Evolutionary conservation across 139 green algal genomes (phyloP), one percentile per base, ranked within the genome.

Genomic region (Asterochloris erici): DNA sequence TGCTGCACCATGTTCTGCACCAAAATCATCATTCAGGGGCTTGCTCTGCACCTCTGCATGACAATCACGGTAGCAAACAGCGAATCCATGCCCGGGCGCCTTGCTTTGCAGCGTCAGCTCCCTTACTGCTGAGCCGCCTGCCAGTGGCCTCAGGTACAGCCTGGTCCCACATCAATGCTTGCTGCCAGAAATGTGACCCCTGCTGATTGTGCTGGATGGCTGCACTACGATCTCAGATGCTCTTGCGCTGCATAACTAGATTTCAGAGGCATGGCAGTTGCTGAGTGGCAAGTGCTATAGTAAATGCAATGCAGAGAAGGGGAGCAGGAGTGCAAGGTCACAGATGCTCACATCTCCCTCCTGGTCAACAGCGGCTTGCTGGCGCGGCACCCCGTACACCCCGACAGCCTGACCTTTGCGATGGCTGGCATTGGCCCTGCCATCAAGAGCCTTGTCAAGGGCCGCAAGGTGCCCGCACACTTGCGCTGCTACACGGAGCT

Each of bases 351-450:
- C 17, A 63, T 91, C 12, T 81, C 83, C 10, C 79, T 91, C 66
- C 82, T 91, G 71, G 82, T 91, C 11, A 84, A 84, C 62, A 68
- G 66, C 1, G 86, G 88, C 38, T 82, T 87, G 27, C 74, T 91
- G 28, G 85, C 75, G 0, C 76, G 86, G 2, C 78, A 90, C 78
- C 70, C 80, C 0, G 69, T 17, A 4, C 47, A 78, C 1, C 38
- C 63, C 1, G 88, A 87, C 24, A 68, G 73, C 60, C 90, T 86
- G 47, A 54, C 82, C 29, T 91, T 92, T 78, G 76, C 83, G 28
- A 66, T 92, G 73, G 87, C 88, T 17, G 63, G 74, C 16, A 79
- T 78, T 11, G 88, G 88, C 4, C 70, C 83, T 13, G 73, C 87
- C 15, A 73, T 92, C 61, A 84, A 82, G 78, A 84, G 74, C 70